phyloP scores from a whole-genome alignment of 495 filamentous ascomycete genomes.

The Sphaerosporella brunnea region DNA sequence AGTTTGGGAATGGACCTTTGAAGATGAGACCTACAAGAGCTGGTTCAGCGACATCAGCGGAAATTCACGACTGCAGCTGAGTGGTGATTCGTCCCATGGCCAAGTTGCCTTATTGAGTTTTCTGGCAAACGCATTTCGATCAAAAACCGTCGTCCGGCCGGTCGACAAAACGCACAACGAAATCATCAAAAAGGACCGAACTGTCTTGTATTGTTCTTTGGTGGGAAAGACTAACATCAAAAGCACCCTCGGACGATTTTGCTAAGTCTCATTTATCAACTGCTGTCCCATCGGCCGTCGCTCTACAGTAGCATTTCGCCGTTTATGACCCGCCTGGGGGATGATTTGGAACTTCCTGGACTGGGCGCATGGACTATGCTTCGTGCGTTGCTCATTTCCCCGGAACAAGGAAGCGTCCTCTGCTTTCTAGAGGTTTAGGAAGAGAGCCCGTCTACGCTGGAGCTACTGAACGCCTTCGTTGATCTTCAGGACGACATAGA shows the following conservation, averaged over 20 bases:
- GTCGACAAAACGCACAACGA: neutral
- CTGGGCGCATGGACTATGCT: neutral
- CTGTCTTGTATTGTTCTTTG: neutral
- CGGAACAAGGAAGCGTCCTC: neutral
- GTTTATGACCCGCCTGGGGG: neutral
- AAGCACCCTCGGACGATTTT: neutral
- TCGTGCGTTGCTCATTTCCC: neutral
- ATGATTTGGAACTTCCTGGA: neutral
- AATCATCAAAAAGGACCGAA: neutral
- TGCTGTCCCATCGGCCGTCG: neutral
- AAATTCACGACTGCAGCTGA: neutral
- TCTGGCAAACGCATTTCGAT: neutral
- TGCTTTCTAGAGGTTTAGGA: neutral
- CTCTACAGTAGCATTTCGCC: neutral
- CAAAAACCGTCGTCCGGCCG: neutral
- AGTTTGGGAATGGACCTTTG: neutral
- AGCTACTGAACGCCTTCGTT: neutral
- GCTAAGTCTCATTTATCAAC: neutral
- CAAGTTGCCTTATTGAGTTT: conserved; percentile 1
- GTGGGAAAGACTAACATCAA: neutral
- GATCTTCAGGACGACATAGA: neutral
- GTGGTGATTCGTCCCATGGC: conserved; percentile 2
- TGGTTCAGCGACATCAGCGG: neutral
- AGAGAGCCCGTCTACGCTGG: neutral
- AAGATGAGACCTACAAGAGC: neutral